These are phyloP conservation scores for Ensete ventricosum DNA, from an alignment of 176 grass and related monocot genomes.

Conservation along the genomic window DNA sequence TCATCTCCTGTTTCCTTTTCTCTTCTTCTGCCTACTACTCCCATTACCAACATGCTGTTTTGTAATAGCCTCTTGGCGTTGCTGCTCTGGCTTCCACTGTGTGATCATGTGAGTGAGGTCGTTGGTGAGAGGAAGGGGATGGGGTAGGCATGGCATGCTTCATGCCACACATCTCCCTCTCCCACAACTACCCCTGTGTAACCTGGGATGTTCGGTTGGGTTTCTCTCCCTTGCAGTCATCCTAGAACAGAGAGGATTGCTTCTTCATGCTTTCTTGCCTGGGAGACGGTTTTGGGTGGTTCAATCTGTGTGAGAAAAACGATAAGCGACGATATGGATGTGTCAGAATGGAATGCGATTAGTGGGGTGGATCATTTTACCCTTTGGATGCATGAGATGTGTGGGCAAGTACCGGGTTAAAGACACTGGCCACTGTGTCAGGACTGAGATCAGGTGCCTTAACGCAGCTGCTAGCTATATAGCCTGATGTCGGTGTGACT, in stretches of 20 bases:
- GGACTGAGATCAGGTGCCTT: background rate
- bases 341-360: background rate
- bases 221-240: background rate
- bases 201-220: background rate
- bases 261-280: too few relatives aligned
- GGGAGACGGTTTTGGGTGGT: too few relatives aligned
- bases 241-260: too few relatives aligned
- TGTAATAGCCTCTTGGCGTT: background rate
- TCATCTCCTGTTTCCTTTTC: background rate
- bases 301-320: background rate
- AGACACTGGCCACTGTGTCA: background rate
- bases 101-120: too few relatives aligned
- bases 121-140: too few relatives aligned
- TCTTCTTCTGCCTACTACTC: background rate
- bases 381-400: slow-evolving; percentile 1
- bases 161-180: background rate
- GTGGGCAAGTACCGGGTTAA: background rate
- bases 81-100: background rate
- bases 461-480: background rate
- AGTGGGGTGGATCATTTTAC: background rate
- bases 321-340: background rate
- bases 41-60: background rate
- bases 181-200: background rate
- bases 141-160: background rate
- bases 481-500: background rate